phyloP scores from a whole-genome alignment of 192 early-diverging fungal species.

The Lobosporangium transversale region DNA sequence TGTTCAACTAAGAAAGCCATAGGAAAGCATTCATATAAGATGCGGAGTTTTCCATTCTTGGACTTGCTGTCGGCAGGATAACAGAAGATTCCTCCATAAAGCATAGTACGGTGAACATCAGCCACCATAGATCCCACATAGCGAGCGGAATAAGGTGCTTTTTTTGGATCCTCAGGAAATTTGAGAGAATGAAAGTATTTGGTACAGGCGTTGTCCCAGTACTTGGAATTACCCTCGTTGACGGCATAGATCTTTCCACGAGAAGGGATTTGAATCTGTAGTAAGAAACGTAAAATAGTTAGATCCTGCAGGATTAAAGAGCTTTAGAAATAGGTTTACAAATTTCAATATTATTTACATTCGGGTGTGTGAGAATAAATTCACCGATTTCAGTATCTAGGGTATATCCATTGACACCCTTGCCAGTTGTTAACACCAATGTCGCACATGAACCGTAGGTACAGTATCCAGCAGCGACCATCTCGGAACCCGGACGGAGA shows the following conservation, averaged over 20 bases:
- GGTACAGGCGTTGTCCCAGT: conserved; percentile 87
- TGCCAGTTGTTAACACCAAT: conserved; percentile 81
- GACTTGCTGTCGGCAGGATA: conserved; percentile 85
- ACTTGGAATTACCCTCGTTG: conserved; percentile 96
- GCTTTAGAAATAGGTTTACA: neutral
- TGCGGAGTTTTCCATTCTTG: conserved; percentile 90
- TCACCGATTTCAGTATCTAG: conserved; percentile 96
- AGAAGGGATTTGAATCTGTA: conserved; percentile 71
- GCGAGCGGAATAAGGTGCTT: conserved; percentile 87
- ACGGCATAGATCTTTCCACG: conserved; percentile 98
- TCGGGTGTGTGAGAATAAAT: conserved; percentile 97
- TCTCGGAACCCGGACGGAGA: conserved; percentile 88
- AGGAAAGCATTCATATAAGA: conserved; percentile 99
- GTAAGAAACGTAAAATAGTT: neutral
- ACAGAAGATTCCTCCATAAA: conserved; percentile 92
- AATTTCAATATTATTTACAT: conserved; percentile 62
- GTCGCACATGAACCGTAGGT: conserved; percentile 95
- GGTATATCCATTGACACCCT: conserved; percentile 94
- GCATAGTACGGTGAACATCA: conserved; percentile 95
- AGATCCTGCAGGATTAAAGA: neutral
- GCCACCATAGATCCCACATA: conserved; percentile 99
- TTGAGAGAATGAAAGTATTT: conserved; percentile 93
- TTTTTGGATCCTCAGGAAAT: conserved; percentile 79
- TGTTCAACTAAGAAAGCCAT: conserved; percentile 96
- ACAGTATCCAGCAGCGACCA: conserved; percentile 96